Evolutionary conservation across 257 asterid genomes (phyloP), one percentile per base, ranked within the genome.

Genomic region (Plantago ovata): DNA sequence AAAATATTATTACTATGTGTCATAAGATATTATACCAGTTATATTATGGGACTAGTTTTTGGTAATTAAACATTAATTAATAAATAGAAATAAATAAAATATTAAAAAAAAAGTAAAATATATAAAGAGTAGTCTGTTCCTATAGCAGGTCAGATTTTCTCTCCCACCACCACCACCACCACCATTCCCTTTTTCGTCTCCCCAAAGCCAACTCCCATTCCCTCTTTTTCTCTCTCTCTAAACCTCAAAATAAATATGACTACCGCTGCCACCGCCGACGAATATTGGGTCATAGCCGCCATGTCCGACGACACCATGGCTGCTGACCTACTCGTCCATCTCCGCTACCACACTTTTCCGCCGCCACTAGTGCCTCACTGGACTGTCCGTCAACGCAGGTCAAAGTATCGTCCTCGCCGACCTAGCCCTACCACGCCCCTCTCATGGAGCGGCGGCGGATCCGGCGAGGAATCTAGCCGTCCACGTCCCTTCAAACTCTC

Each of bases 381-480:
- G 96, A 80, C 60, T 60, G 84, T 82, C 53, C 84, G 96, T 14
- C 94, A 82, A 55, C 89, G 85, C 56, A 81, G 94, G 65, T 81
- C 95, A 3, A 87, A 66, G 24, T 58, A 67, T 66, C 61, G 52
- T 54, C 41, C 81, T 10, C 77, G 60, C 21, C 68, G 76, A 63
- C 82, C 74, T 3, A 87, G 94, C 58, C 94, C 94, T 1, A 71
- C 75, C 44, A 87, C 96, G 61, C 89, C 96, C 60, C 84, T 84
- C 10, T 84, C 92, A 1, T 87, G 86, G 89, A 78, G 82, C 69
- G 87, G 79, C 65, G 89, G 74, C 68, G 75, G 89, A 60, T 77
- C 62, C 53, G 59, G 67, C 13, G 95, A 80, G 40, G 82, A 73
- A 57, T 82, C 87, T 19, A 73, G 86, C 74, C 63, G 56, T 8